Conservation (phyloP, 192 early-diverging fungal species). For the Coemansia sp. region DNA sequence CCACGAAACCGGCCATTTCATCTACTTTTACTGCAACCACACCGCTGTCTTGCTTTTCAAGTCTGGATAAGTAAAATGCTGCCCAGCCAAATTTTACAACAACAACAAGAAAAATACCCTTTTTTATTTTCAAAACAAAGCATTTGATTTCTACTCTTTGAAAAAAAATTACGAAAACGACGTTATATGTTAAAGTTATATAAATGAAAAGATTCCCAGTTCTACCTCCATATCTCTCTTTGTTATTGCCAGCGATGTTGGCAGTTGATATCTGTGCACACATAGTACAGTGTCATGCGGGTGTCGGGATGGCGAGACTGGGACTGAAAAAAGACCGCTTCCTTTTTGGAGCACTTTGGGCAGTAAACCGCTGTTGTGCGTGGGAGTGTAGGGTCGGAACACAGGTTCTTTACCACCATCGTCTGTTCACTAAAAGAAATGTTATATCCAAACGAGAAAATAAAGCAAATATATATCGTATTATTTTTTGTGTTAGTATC, state of each 20-base stretch:
- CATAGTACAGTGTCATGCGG: slow-evolving; percentile 80
- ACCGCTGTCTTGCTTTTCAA: slow-evolving; percentile 96
- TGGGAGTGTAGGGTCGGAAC: slow-evolving; percentile 75
- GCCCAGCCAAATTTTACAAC: not conserved
- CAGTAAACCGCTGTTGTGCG: slow-evolving; percentile 62
- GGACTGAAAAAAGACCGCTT: slow-evolving; percentile 79
- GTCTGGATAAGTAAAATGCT: slow-evolving; percentile 60
- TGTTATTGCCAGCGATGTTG: slow-evolving; percentile 69
- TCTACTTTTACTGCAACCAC: slow-evolving; percentile 97
- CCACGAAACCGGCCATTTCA: slow-evolving; percentile 93
- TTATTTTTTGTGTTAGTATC: not conserved
- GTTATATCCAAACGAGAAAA: slow-evolving; percentile 12
- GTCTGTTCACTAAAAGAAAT: slow-evolving; percentile 60
- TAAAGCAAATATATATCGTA: slow-evolving; percentile 20
- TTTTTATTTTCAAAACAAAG: slow-evolving; percentile 1
- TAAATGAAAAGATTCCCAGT: not conserved
- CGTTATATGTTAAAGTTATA: not conserved
- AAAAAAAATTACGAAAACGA: not conserved
- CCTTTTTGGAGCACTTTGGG: slow-evolving; percentile 58
- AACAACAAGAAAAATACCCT: not conserved
- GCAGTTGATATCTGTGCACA: slow-evolving; percentile 68
- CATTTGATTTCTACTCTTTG: not conserved
- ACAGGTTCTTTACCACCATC: slow-evolving; percentile 71
- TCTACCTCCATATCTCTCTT: not conserved
- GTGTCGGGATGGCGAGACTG: slow-evolving; percentile 67